Conservation (phyloP, 1,284 basidiomycete genomes). For the Stygiomarasmius scandens region DNA sequence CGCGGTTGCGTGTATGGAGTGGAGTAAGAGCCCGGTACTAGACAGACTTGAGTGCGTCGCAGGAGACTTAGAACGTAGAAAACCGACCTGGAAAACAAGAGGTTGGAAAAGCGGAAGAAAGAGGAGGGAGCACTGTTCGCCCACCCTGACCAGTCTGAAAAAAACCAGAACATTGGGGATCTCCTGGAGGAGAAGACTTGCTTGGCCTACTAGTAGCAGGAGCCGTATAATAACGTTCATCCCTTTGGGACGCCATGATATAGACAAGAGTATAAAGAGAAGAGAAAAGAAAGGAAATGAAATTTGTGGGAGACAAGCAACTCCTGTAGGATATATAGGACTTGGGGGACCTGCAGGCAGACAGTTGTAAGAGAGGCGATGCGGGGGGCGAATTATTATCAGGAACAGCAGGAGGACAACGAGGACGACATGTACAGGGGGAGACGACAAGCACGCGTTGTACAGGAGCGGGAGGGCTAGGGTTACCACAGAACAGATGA, state of each 20-base stretch:
- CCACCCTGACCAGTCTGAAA: constrained; percentile 80
- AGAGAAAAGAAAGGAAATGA: constrained; percentile 40
- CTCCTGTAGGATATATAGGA: constrained; percentile 49
- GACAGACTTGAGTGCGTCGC: constrained; percentile 57
- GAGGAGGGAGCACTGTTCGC: constrained; percentile 83
- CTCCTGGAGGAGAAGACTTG: constrained; percentile 59
- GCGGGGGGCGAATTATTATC: constrained; percentile 36
- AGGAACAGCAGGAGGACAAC: constrained; percentile 44
- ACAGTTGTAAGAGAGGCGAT: constrained; percentile 32
- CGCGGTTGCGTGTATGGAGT: constrained; percentile 65
- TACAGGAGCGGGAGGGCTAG: constrained; percentile 38
- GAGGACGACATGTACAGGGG: constrained; percentile 51
- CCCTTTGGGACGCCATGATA: constrained; percentile 63
- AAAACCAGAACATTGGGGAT: constrained; percentile 62
- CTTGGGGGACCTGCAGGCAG: constrained; percentile 27
- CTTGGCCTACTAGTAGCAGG: constrained; percentile 43
- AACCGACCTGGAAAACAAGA: constrained; percentile 86
- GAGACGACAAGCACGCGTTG: constrained; percentile 45
- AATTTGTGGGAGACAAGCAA: constrained; percentile 27
- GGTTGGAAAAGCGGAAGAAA: constrained; percentile 81
- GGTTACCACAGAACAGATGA: constrained; percentile 3
- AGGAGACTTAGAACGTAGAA: constrained; percentile 48
- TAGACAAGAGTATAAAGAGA: constrained; percentile 44
- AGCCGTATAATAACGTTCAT: constrained; percentile 61
- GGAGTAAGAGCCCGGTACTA: constrained; percentile 57